phyloP scores from a whole-genome alignment of 495 filamentous ascomycete genomes.

The Collariella sp. region DNA sequence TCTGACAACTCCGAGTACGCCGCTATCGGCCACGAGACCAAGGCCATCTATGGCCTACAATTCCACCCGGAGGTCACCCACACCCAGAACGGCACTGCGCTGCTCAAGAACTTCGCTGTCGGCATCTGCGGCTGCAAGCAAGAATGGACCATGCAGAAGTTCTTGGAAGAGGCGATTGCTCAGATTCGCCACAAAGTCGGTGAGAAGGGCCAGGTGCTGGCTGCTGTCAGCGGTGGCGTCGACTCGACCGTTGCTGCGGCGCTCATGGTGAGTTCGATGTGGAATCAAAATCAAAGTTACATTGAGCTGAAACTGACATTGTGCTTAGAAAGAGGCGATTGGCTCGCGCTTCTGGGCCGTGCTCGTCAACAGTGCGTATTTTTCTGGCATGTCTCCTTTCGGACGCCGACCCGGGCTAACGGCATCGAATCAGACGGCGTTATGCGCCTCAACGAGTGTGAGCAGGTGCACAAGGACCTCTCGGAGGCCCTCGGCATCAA shows the following conservation, averaged over 20 bases:
- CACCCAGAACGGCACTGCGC: conserved; percentile 51
- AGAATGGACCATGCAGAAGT: conserved; percentile 77
- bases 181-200: conserved; percentile 73
- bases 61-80: conserved; percentile 84
- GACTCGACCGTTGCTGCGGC: conserved; percentile 86
- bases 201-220: conserved; percentile 69
- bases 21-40: conserved; percentile 65
- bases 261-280: conserved; percentile 48
- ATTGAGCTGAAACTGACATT: conserved; percentile 3
- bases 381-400: background rate
- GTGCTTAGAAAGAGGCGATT: conserved; percentile 44
- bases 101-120: conserved; percentile 75
- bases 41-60: conserved; percentile 63
- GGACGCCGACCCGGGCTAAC: conserved; percentile 20
- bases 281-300: background rate
- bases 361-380: conserved; percentile 58
- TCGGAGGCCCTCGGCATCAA: conserved; percentile 76
- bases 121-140: conserved; percentile 64
- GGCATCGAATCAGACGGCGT: conserved; percentile 44
- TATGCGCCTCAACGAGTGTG: conserved; percentile 79
- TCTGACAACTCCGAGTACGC: conserved; percentile 68
- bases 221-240: conserved; percentile 82
- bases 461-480: conserved; percentile 67
- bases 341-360: conserved; percentile 85
- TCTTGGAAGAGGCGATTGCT: conserved; percentile 67